Evolutionary conservation across 352 stramenopile species (phyloP).

Genomic region (Pythium rishiriense): DNA sequence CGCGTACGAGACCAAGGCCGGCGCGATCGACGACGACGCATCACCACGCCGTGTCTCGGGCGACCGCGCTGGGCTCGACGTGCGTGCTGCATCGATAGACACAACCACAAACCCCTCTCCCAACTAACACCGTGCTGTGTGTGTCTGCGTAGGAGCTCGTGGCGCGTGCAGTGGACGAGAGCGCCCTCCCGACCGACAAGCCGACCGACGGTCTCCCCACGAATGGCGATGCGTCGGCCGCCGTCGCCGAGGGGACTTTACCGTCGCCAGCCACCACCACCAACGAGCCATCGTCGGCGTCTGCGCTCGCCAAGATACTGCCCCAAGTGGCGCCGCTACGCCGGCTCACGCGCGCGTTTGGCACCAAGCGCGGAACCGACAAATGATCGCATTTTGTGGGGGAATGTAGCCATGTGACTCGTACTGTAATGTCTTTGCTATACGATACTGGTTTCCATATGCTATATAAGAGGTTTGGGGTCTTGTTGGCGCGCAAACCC

Average conservation of each 20-base stretch:
- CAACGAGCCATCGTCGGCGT: too few species aligned
- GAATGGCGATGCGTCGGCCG: neutral
- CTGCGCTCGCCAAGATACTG: constrained; percentile 16
- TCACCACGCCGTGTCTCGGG: constrained; percentile 32
- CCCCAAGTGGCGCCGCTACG: constrained; percentile 6
- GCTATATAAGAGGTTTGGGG: neutral
- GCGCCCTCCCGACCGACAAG: constrained; percentile 25
- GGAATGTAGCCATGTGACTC: constrained; percentile 21
- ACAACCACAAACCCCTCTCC: too few species aligned
- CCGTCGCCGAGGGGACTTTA: too few species aligned
- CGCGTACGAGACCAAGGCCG: constrained; percentile 33
- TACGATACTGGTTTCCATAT: constrained; percentile 9
- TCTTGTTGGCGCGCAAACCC: constrained; percentile 13
- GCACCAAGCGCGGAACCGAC: too few species aligned
- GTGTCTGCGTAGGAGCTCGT: constrained; percentile 47
- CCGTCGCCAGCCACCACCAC: too few species aligned
- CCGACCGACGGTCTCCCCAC: too few species aligned
- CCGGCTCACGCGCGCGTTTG: constrained; percentile 9
- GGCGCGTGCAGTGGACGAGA: constrained; percentile 43
- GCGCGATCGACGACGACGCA: constrained; percentile 13
- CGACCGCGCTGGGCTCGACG: constrained; percentile 59
- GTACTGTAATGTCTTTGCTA: neutral
- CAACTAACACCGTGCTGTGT: too few species aligned
- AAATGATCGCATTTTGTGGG: neutral
- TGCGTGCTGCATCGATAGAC: too few species aligned